These are phyloP conservation scores for Ruellia speciosa DNA, from an alignment of 305 asterid genomes.

Conservation along the genomic window DNA sequence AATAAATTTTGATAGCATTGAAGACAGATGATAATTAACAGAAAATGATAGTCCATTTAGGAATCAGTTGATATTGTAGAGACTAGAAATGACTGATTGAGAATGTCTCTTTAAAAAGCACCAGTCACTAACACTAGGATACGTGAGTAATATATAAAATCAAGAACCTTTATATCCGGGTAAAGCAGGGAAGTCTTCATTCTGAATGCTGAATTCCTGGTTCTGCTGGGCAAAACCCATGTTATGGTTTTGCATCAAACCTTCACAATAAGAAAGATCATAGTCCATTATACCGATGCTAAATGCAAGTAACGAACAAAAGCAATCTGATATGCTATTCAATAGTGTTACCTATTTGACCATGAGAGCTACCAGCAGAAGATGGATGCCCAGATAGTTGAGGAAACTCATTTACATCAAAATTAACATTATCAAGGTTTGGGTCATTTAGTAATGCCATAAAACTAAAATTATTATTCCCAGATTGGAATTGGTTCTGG, in stretches of 20 bases:
- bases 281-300: neutral
- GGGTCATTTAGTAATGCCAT: conserved; percentile 62
- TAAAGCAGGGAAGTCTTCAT: conserved; percentile 86
- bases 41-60: too few species aligned
- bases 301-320: conserved; percentile 7
- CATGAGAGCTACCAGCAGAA: conserved; percentile 75
- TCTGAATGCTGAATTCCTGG: conserved; percentile 85
- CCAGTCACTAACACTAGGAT: conserved; percentile 10
- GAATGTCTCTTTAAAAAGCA: conserved; percentile 33
- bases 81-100: neutral
- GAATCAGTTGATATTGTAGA: neutral
- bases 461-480: conserved; percentile 53
- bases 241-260: conserved; percentile 71
- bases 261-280: conserved; percentile 30
- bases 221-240: conserved; percentile 71
- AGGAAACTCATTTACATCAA: conserved; percentile 78
- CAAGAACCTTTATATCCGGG: conserved; percentile 77
- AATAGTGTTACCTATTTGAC: conserved; percentile 51
- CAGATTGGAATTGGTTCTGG: conserved; percentile 71
- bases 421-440: conserved; percentile 49
- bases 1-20: too few species aligned
- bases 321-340: conserved; percentile 4
- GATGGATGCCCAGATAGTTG: conserved; percentile 70
- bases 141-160: conserved; percentile 20
- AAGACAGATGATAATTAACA: too few species aligned